Evolutionary conservation across 306 rosid species (phyloP).

Genomic region (Gynostemma pentaphyllum): DNA sequence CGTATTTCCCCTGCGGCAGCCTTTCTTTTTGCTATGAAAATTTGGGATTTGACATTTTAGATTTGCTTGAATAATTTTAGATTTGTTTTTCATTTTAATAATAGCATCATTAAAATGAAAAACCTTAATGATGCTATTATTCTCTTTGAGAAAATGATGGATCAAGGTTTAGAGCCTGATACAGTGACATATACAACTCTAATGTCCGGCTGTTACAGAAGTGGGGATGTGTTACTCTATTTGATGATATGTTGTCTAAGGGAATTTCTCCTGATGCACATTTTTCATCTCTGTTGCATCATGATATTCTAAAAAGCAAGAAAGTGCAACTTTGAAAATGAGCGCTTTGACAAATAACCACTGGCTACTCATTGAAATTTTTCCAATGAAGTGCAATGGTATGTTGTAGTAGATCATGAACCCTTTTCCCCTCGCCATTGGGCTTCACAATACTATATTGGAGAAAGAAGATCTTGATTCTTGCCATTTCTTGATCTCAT

Average conservation of each 20-base stretch:
- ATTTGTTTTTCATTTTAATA: slow-evolving; percentile 46
- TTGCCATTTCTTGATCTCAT: too few species aligned
- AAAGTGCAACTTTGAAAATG: slow-evolving; percentile 25
- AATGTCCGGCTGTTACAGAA: slow-evolving; percentile 29
- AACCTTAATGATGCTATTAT: slow-evolving; percentile 38
- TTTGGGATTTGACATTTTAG: slow-evolving; percentile 21
- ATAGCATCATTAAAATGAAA: too few species aligned
- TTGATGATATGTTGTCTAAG: slow-evolving; percentile 39
- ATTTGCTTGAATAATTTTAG: slow-evolving; percentile 34
- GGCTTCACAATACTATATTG: too few species aligned
- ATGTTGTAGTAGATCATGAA: not conserved
- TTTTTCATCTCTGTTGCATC: slow-evolving; percentile 24
- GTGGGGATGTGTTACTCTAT: slow-evolving; percentile 30
- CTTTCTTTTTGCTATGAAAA: slow-evolving; percentile 25
- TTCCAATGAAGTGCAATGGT: not conserved
- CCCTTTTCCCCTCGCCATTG: not conserved
- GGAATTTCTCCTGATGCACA: slow-evolving; percentile 31
- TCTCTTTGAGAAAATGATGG: slow-evolving; percentile 47
- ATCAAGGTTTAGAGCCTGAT: slow-evolving; percentile 56
- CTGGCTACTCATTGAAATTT: not conserved
- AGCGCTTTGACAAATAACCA: slow-evolving; percentile 1
- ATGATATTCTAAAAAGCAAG: slow-evolving; percentile 37
- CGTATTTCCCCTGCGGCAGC: too few species aligned
- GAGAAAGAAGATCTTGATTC: too few species aligned
- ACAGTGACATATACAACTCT: slow-evolving; percentile 55